These are phyloP conservation scores for Lipomyces japonicus DNA, from an alignment of 805 yeast species.

Conservation along the genomic window DNA sequence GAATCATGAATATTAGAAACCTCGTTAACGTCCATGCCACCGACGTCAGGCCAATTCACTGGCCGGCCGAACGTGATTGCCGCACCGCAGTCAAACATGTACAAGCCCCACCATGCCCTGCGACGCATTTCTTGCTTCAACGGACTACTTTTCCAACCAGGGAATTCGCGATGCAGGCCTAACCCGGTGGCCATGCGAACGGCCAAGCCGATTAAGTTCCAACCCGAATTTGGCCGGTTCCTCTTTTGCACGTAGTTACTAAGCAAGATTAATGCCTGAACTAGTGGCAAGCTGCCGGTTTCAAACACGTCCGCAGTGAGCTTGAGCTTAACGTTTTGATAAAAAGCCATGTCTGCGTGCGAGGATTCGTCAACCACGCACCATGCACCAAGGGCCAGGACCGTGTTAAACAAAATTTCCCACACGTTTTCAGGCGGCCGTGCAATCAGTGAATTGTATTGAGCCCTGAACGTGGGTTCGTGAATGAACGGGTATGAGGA, in stretches of 20 bases:
- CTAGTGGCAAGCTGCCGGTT: conserved; percentile 54
- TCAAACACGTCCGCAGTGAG: conserved; percentile 52
- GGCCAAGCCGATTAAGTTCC: conserved; percentile 64
- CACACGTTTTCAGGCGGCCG: conserved; percentile 47
- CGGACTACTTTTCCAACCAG: conserved; percentile 42
- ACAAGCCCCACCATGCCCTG: conserved; percentile 66
- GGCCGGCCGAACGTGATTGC: conserved; percentile 66
- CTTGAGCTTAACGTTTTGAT: conserved; percentile 49
- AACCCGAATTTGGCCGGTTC: conserved; percentile 63
- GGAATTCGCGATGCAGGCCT: conserved; percentile 57
- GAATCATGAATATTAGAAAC: conserved; percentile 53
- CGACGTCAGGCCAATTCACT: conserved; percentile 47
- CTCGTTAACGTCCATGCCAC: conserved; percentile 47
- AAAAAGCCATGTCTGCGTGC: conserved; percentile 53
- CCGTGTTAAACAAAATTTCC: conserved; percentile 54
- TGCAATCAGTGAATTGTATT: conserved; percentile 43
- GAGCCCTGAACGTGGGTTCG: conserved; percentile 51
- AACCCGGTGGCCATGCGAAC: conserved; percentile 63
- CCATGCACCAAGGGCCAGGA: conserved; percentile 68
- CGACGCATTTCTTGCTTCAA: conserved; percentile 53
- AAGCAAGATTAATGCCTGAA: conserved; percentile 51
- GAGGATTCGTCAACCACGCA: conserved; percentile 54
- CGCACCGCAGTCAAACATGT: conserved; percentile 60
- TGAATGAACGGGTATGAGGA: conserved; percentile 59
- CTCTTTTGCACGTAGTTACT: conserved; percentile 62